phyloP scores from a whole-genome alignment of 1,139 yeast species.

The Geotrichum macrosporum region DNA sequence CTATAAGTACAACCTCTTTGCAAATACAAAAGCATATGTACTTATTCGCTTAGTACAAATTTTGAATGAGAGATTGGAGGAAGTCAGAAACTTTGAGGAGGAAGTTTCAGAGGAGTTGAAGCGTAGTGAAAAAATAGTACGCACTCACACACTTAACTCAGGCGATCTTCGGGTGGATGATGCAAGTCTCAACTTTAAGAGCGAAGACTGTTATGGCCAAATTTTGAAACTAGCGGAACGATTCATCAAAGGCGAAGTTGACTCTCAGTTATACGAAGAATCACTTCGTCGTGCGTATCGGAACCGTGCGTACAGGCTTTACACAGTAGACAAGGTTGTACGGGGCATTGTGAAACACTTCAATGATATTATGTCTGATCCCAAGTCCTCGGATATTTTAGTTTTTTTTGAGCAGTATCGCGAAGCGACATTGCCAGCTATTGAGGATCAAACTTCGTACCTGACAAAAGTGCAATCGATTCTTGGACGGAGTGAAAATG shows the following conservation, averaged over 20 bases:
- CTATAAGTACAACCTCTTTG: slow-evolving; percentile 67
- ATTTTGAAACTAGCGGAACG: slow-evolving; percentile 66
- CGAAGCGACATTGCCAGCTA: slow-evolving; percentile 48
- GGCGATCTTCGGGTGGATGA: slow-evolving; percentile 79
- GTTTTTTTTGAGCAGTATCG: slow-evolving; percentile 80
- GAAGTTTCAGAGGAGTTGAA: slow-evolving; percentile 65
- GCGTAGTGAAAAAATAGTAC: slow-evolving; percentile 60
- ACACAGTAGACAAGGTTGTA: slow-evolving; percentile 88
- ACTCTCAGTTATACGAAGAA: slow-evolving; percentile 95
- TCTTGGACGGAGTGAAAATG: slow-evolving; percentile 80
- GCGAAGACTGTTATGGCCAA: slow-evolving; percentile 72
- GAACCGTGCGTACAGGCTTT: slow-evolving; percentile 85
- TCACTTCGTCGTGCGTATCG: slow-evolving; percentile 91
- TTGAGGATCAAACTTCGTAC: slow-evolving; percentile 84
- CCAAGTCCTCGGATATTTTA: slow-evolving; percentile 78
- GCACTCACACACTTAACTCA: slow-evolving; percentile 83
- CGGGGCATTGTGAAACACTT: slow-evolving; percentile 88
- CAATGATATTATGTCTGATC: slow-evolving; percentile 72
- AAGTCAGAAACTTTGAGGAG: slow-evolving; percentile 64
- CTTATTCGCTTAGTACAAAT: slow-evolving; percentile 84
- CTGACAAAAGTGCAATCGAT: slow-evolving; percentile 81
- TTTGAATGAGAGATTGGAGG: slow-evolving; percentile 71
- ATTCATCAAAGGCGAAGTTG: slow-evolving; percentile 84
- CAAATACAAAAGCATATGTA: slow-evolving; percentile 86
- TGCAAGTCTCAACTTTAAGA: slow-evolving; percentile 67